Conservation (phyloP, 345 rosid species). For the Pugionium dolabratum region DNA sequence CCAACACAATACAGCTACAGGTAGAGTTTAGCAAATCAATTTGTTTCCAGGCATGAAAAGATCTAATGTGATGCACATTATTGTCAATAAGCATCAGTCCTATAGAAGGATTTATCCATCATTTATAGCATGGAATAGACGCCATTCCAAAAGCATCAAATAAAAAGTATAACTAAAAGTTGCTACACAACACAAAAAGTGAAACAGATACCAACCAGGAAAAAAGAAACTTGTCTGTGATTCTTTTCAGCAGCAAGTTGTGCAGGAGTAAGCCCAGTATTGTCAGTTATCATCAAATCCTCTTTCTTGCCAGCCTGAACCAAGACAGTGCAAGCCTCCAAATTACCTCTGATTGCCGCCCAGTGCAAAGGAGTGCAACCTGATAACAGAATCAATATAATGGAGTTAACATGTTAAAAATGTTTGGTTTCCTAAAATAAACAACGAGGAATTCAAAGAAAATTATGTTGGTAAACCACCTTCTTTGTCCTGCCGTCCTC, state of each 20-base stretch:
- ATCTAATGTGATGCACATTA: conserved; percentile 22
- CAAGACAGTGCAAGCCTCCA: conserved; percentile 97
- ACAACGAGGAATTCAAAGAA: conserved; percentile 8
- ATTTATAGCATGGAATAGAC: conserved; percentile 17
- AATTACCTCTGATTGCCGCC: conserved; percentile 98
- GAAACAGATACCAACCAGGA: conserved; percentile 82
- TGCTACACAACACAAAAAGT: conserved; percentile 31
- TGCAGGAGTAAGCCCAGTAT: conserved; percentile 94
- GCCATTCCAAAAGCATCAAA: conserved; percentile 21
- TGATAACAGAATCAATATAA: conserved; percentile 39
- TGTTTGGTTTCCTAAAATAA: not conserved
- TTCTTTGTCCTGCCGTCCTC: conserved; percentile 98
- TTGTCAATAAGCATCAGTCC: conserved; percentile 14
- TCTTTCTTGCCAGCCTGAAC: conserved; percentile 99
- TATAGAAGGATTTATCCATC: conserved; percentile 18
- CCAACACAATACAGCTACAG: conserved; percentile 5
- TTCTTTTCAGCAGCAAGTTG: conserved; percentile 98
- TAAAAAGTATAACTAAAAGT: conserved; percentile 26
- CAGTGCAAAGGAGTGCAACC: conserved; percentile 99
- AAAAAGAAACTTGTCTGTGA: conserved; percentile 98
- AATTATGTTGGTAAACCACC: conserved; percentile 43
- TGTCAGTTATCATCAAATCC: conserved; percentile 83
- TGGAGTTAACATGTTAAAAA: conserved; percentile 6
- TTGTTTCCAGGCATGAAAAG: conserved; percentile 19
- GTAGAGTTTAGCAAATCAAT: conserved; percentile 9